Conservation (phyloP, 2,329 filamentous ascomycete species). For the Grosmannia huntii region DNA sequence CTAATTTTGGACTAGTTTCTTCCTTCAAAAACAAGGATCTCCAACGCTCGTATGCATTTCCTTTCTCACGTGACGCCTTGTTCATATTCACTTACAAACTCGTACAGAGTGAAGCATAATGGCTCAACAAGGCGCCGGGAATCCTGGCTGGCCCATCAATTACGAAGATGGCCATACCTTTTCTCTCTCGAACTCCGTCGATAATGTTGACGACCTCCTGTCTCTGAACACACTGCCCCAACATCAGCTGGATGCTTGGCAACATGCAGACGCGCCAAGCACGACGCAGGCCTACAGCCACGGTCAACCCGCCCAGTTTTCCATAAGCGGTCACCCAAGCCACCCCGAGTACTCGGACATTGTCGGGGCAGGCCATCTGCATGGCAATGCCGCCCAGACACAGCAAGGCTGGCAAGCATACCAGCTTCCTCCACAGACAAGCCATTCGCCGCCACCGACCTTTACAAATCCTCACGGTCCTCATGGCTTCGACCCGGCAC, state of each 20-base stretch:
- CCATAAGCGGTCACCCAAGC: background rate
- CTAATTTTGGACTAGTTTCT: background rate
- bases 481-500: background rate
- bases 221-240: conserved; percentile 7
- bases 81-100: background rate
- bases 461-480: background rate
- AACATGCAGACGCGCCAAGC: background rate
- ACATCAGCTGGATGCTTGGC: conserved; percentile 8
- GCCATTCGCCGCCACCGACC: background rate
- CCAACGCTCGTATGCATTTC: background rate
- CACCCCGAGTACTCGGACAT: conserved; percentile 1
- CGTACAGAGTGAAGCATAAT: conserved; percentile 1
- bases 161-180: conserved; percentile 8
- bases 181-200: conserved; percentile 1
- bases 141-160: conserved; percentile 8
- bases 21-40: background rate
- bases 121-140: conserved; percentile 11
- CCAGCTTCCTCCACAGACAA: background rate
- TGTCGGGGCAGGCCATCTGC: background rate
- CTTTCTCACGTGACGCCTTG: background rate
- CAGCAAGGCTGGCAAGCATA: conserved; percentile 3
- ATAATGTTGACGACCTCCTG: conserved; percentile 7
- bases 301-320: conserved; percentile 1
- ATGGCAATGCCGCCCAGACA: background rate
- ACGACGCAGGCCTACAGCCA: background rate